phyloP scores from a whole-genome alignment of 805 yeast genomes.

The Yarrowia yakushimensis region DNA sequence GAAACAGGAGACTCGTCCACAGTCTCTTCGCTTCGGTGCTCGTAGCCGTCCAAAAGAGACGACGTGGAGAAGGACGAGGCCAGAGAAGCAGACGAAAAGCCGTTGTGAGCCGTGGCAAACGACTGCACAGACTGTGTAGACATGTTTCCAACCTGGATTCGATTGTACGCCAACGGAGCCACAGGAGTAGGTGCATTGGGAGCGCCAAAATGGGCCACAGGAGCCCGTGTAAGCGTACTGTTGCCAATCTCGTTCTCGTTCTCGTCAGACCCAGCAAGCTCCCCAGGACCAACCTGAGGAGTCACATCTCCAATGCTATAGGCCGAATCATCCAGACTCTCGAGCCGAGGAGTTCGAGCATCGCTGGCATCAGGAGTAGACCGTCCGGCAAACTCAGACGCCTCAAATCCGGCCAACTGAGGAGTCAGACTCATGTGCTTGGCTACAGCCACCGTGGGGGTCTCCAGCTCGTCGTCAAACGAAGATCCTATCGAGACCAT shows the following conservation, averaged over 20 bases:
- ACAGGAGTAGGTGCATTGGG: conserved; percentile 12
- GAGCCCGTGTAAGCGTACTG: neutral
- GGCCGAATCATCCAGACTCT: neutral
- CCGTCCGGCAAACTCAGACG: conserved; percentile 10
- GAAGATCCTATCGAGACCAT: conserved; percentile 3
- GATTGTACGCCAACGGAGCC: neutral
- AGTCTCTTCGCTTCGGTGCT: conserved; percentile 9
- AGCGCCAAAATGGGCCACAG: neutral
- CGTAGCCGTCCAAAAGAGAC: conserved; percentile 14
- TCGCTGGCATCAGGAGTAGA: conserved; percentile 7
- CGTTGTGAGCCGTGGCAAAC: conserved; percentile 9
- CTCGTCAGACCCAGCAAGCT: neutral
- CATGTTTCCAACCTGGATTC: neutral
- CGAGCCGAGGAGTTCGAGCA: conserved; percentile 8
- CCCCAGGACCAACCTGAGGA: neutral
- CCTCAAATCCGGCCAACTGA: conserved; percentile 3
- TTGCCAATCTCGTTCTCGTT: neutral
- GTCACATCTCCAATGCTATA: neutral
- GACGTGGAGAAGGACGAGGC: conserved; percentile 15
- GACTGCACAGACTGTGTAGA: conserved; percentile 15
- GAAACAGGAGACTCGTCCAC: conserved; percentile 16
- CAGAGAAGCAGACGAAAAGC: conserved; percentile 2
- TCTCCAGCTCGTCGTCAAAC: conserved; percentile 11
- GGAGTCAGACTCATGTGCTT: conserved; percentile 14
- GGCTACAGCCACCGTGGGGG: conserved; percentile 13